These are phyloP conservation scores for Vigna angularis DNA, from an alignment of 306 rosid genomes.

Conservation along the genomic window DNA sequence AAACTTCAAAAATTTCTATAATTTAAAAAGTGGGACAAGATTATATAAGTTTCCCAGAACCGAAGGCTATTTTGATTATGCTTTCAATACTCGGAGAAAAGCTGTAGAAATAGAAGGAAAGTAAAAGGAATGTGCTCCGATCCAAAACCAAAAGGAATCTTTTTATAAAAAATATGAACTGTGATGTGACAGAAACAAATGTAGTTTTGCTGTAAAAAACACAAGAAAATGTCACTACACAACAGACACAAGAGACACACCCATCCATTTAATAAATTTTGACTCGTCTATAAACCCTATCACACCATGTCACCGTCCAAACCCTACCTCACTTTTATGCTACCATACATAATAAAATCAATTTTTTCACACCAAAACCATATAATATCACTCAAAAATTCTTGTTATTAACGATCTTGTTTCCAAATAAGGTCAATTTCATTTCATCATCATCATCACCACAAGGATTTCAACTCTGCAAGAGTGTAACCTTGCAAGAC, in stretches of 20 bases:
- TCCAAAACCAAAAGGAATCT: constrained; percentile 38
- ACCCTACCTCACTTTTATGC: constrained; percentile 32
- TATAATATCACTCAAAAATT: too few species aligned
- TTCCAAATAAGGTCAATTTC: too few species aligned
- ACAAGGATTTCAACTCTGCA: too few species aligned
- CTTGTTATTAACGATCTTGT: too few species aligned
- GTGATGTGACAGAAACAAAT: constrained; percentile 40
- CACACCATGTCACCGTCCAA: constrained; percentile 49
- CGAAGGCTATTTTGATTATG: too few species aligned
- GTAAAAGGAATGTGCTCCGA: neutral
- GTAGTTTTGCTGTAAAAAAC: constrained; percentile 39
- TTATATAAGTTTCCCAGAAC: too few species aligned
- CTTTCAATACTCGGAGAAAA: too few species aligned
- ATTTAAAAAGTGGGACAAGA: too few species aligned
- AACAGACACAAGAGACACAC: too few species aligned
- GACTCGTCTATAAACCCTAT: constrained; percentile 32
- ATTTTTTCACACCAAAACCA: constrained; percentile 30
- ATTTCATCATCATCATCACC: too few species aligned
- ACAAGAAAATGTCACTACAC: constrained; percentile 22
- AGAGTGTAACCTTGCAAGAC: too few species aligned
- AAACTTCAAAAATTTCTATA: too few species aligned
- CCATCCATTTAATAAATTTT: constrained; percentile 33
- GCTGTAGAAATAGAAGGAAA: neutral
- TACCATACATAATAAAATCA: neutral
- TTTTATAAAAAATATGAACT: neutral